phyloP scores from a whole-genome alignment of 2,329 filamentous ascomycete species.

The Colletotrichum echinochloae region DNA sequence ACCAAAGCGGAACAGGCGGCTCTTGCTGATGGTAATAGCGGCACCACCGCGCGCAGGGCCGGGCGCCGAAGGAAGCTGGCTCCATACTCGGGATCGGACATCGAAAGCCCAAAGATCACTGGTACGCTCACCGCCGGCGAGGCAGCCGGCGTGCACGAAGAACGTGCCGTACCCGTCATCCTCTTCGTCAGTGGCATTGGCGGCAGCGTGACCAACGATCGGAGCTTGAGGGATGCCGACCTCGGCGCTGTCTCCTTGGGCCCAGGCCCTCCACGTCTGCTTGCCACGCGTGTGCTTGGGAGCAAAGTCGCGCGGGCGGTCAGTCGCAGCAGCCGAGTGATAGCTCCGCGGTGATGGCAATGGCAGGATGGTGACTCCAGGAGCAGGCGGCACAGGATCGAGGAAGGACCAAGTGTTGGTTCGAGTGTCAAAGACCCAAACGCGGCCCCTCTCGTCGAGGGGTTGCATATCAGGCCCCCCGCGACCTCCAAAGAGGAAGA shows the following conservation, averaged over 20 bases:
- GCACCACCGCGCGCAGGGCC: constrained; percentile 75
- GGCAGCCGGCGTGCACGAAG: constrained; percentile 82
- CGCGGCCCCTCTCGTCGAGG: constrained; percentile 77
- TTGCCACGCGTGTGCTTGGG: constrained; percentile 49
- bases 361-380: constrained; percentile 53
- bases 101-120: constrained; percentile 85
- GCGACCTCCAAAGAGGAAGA: constrained; percentile 87
- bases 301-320: constrained; percentile 66
- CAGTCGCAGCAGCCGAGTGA: constrained; percentile 71
- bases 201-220: constrained; percentile 68
- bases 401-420: constrained; percentile 74
- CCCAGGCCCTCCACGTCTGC: constrained; percentile 67
- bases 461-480: constrained; percentile 76
- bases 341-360: constrained; percentile 76
- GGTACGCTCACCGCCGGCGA: constrained; percentile 69
- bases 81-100: constrained; percentile 73
- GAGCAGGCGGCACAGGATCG: constrained; percentile 64
- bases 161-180: constrained; percentile 74
- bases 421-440: constrained; percentile 81
- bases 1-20: constrained; percentile 81
- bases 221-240: constrained; percentile 71
- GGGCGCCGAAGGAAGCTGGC: constrained; percentile 74
- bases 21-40: constrained; percentile 72
- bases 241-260: constrained; percentile 64
- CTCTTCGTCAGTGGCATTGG: constrained; percentile 69